Base-by-base conservation (phyloP, 202 grass and related monocot species). In the Schoenoplectus triqueter region DNA sequence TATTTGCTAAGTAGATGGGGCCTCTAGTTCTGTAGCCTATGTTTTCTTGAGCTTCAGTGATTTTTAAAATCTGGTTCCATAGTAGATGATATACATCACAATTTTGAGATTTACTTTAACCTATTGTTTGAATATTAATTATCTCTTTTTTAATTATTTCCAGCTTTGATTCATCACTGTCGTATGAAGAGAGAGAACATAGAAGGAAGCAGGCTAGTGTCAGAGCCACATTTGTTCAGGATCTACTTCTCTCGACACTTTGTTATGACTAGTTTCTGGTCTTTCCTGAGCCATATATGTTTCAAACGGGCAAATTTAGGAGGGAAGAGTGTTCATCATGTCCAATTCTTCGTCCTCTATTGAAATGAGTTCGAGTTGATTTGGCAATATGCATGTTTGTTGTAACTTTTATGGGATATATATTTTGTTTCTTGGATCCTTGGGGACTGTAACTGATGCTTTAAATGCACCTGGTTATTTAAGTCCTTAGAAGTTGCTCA, bases 141-240 rank as follows among this genome's bases (percentile, higher is more conserved):
- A 41, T 70, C 15, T 70, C 57, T 83, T 1, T 1, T 83, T 69
- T 14, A 2, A 57, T 65, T 14, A 7, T 69, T 41, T 83, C 22
- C 90, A 97, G 94, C 72, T 88, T 91, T 84, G 92, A 97, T 72
- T 85, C 87, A 3, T 89, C 90, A 22, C 83, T 97, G 21, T 92
- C 92, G 9, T 85, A 83, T 5, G 94, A 97, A 86, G 94, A 97
- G 73, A 94, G 94, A 89, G 94, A 91, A 91, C 87, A 91, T 73
- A 97, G 88, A 87, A 86, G 88, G 85, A 91, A 91, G 87, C 92
- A 94, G 72, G 94, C 90, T 42, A 89, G 82, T 56, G 85, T 73
- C 17, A 92, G 90, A 85, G 94, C 94, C 64, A 85, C 77, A 41
- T 97, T 97, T 92, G 88, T 97, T 63, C 94, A 92, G 85, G 88